Percentiles rank a stretch among this genome's conserved stretches.
These are phyloP conservation scores for Fomitiporia mediterranea DNA, from an alignment of 1,284 basidiomycete genomes.

Conservation along the genomic window DNA sequence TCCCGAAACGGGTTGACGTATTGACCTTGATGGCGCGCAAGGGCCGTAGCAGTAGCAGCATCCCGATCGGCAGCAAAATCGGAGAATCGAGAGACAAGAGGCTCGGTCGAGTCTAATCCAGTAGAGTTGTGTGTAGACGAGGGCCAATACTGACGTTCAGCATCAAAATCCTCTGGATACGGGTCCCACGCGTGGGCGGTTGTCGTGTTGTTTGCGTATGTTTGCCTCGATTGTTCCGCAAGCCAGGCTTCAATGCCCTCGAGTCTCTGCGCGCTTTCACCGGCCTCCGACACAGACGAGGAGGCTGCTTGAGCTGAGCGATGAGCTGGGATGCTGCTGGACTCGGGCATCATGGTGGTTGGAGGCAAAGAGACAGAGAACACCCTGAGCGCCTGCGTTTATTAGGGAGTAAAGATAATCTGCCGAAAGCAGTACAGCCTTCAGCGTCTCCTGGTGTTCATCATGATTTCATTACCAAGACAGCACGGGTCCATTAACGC, in stretches of 20 bases:
- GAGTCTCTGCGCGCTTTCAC: too few species aligned
- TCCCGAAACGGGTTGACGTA: too few species aligned
- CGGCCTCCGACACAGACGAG: too few species aligned
- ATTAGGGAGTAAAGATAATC: neutral
- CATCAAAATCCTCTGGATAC: neutral
- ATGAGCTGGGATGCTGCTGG: neutral
- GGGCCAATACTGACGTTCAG: constrained; percentile 3
- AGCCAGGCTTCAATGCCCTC: too few species aligned
- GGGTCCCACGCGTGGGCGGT: too few species aligned
- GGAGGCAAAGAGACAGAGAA: neutral
- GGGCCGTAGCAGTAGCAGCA: too few species aligned
- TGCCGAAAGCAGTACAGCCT: neutral
- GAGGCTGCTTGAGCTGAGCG: neutral
- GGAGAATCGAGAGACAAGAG: too few species aligned
- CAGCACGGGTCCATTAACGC: too few species aligned
- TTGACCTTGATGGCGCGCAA: too few species aligned
- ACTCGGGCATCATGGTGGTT: neutral
- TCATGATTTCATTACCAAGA: too few species aligned
- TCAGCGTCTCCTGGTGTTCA: neutral
- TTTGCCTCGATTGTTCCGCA: neutral
- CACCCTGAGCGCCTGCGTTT: neutral
- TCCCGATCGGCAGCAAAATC: too few species aligned
- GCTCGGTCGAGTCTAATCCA: too few species aligned
- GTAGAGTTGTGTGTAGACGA: neutral
- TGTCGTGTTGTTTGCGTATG: neutral